These are phyloP conservation scores for Phellinidium pouzarii DNA, from an alignment of 1,284 basidiomycete species.

Conservation along the genomic window DNA sequence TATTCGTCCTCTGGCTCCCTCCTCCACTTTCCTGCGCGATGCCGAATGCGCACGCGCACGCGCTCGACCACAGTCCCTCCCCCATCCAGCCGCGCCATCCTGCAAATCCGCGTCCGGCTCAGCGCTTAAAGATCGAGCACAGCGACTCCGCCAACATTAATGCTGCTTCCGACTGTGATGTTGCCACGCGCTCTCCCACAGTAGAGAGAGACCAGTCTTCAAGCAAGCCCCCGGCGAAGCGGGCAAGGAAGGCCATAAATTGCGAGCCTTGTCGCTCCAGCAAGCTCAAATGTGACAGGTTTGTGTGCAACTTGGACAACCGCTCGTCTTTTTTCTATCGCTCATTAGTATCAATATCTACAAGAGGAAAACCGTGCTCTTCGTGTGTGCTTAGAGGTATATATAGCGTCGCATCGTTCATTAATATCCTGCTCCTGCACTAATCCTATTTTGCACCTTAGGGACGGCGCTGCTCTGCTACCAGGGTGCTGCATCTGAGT, in stretches of 20 bases:
- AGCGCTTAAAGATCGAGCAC: constrained; percentile 16
- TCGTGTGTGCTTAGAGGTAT: constrained; percentile 72
- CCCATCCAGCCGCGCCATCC: constrained; percentile 11
- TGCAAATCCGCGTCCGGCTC: constrained; percentile 9
- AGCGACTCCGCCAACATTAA: constrained; percentile 10
- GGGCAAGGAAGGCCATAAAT: constrained; percentile 77
- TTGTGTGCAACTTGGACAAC: constrained; percentile 19
- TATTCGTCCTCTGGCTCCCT: neutral
- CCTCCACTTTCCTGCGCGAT: neutral
- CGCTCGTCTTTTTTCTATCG: neutral
- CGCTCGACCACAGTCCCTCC: neutral
- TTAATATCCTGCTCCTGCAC: neutral
- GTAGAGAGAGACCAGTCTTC: constrained; percentile 14
- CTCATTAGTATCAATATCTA: neutral
- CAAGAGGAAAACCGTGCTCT: constrained; percentile 73
- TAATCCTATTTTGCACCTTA: constrained; percentile 25
- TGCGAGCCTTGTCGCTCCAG: constrained; percentile 78
- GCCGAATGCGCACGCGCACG: constrained; percentile 6
- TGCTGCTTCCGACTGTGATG: constrained; percentile 12
- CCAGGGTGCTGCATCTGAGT: constrained; percentile 57
- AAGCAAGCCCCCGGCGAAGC: constrained; percentile 48
- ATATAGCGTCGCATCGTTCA: no score
- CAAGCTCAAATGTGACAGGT: constrained; percentile 83
- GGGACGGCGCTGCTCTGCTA: constrained; percentile 72
- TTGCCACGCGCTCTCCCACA: constrained; percentile 17